phyloP scores from a whole-genome alignment of 441 rosid species.

The Isatis lusitanica region DNA sequence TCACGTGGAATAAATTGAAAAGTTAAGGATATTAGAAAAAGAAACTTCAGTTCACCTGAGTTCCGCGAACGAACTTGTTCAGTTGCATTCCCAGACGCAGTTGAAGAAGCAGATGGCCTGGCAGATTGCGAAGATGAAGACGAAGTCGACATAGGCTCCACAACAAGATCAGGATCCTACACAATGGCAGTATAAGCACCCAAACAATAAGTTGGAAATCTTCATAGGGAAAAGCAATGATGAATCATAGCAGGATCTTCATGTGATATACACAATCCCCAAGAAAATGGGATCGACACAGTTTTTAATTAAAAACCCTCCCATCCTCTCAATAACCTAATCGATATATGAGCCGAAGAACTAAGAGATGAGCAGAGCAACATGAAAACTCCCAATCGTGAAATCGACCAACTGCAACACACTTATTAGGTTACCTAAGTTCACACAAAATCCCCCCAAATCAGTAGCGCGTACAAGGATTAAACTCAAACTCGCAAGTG shows the following conservation, averaged over 20 bases:
- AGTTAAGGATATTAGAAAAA: not conserved
- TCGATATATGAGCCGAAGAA: not conserved
- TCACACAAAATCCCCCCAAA: not conserved
- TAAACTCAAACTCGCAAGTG: not conserved
- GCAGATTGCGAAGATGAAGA: slow-evolving; percentile 67
- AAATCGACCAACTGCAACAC: slow-evolving; percentile 1
- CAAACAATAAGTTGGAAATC: not conserved
- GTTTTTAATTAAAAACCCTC: not conserved
- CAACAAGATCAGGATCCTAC: slow-evolving; percentile 87
- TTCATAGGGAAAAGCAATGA: not conserved
- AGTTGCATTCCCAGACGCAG: slow-evolving; percentile 48
- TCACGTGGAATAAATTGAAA: not conserved
- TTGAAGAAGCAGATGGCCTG: slow-evolving; percentile 51
- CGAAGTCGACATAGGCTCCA: slow-evolving; percentile 72
- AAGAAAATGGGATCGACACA: not conserved
- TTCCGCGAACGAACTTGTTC: slow-evolving; percentile 56
- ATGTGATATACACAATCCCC: not conserved
- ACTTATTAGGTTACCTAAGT: slow-evolving; percentile 1
- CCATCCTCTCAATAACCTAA: slow-evolving; percentile 6
- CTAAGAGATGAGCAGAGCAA: not conserved
- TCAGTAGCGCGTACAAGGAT: slow-evolving; percentile 3
- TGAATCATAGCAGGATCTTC: not conserved
- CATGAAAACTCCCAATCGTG: not conserved
- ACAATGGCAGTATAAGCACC: slow-evolving; percentile 9
- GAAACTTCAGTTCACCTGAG: slow-evolving; percentile 45